Percentiles rank a stretch among this genome's conserved stretches.
Evolutionary conservation across 331 rosid species (phyloP).

Genomic region (Acacia concinna): DNA sequence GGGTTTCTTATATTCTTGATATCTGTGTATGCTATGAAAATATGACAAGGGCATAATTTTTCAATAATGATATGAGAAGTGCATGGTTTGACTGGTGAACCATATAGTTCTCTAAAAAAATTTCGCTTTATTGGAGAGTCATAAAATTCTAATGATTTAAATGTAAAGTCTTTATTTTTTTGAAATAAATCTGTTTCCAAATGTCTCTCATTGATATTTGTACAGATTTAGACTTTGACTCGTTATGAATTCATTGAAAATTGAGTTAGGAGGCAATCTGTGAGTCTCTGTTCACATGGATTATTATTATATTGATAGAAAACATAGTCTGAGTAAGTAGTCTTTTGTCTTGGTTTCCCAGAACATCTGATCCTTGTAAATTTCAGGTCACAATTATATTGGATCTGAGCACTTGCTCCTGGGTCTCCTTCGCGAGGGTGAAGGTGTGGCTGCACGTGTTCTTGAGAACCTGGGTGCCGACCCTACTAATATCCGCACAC

Average conservation of each 20-base stretch:
- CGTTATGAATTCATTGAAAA: not conserved
- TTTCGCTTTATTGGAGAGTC: not conserved
- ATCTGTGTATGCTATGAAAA: not conserved
- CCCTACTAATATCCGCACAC: constrained; percentile 93
- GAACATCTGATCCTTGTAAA: constrained; percentile 19
- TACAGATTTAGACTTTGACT: not conserved
- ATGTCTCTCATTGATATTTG: not conserved
- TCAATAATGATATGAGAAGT: not conserved
- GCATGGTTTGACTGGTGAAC: not conserved
- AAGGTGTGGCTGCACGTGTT: constrained; percentile 99
- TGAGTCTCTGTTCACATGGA: not conserved
- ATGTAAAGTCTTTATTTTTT: not conserved
- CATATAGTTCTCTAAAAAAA: not conserved
- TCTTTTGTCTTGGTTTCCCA: constrained; percentile 11
- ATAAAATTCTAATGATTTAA: not conserved
- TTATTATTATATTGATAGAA: not conserved
- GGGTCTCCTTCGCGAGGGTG: constrained; percentile 98
- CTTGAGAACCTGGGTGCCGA: constrained; percentile 97
- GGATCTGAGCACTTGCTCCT: constrained; percentile 99
- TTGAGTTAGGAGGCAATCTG: not conserved
- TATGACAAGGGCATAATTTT: not conserved
- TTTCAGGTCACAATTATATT: constrained; percentile 91
- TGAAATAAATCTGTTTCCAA: not conserved
- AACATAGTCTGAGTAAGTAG: not conserved
- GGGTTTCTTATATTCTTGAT: not conserved